Conservation (phyloP, 768 basidiomycete genomes). For the Agaricus sinodeliciosus region DNA sequence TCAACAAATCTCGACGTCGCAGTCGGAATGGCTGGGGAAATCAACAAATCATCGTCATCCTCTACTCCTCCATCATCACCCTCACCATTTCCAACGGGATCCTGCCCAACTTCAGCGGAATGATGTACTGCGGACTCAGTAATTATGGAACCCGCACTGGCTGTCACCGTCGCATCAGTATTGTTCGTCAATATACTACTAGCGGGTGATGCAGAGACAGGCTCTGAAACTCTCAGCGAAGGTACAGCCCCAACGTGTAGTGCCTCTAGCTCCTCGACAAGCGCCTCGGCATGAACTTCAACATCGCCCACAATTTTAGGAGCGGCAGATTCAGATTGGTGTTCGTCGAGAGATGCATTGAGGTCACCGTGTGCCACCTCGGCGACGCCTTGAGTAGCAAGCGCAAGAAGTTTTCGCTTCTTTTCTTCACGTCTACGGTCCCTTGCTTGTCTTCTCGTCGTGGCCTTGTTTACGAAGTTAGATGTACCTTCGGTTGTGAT, state of each 20-base stretch:
- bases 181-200: neutral
- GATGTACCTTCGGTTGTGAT: neutral
- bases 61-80: neutral
- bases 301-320: neutral
- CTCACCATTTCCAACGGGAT: neutral
- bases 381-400: slow-evolving; percentile 19
- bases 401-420: slow-evolving; percentile 25
- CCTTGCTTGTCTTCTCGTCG: slow-evolving; percentile 36
- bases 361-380: slow-evolving; percentile 1
- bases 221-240: neutral
- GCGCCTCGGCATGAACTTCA: neutral
- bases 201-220: neutral
- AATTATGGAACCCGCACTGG: neutral
- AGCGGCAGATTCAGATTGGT: neutral
- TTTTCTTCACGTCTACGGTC: slow-evolving; percentile 49
- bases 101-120: neutral
- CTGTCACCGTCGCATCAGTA: neutral
- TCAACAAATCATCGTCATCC: neutral
- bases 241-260: neutral
- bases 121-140: neutral
- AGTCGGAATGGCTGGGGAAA: neutral
- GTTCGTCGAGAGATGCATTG: neutral
- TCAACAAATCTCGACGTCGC: neutral
- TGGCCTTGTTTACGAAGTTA: slow-evolving; percentile 19
- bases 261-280: slow-evolving; percentile 1